These are phyloP conservation scores for Boletellus dicymbophilus DNA, from an alignment of 1,284 basidiomycete genomes.

Conservation along the genomic window DNA sequence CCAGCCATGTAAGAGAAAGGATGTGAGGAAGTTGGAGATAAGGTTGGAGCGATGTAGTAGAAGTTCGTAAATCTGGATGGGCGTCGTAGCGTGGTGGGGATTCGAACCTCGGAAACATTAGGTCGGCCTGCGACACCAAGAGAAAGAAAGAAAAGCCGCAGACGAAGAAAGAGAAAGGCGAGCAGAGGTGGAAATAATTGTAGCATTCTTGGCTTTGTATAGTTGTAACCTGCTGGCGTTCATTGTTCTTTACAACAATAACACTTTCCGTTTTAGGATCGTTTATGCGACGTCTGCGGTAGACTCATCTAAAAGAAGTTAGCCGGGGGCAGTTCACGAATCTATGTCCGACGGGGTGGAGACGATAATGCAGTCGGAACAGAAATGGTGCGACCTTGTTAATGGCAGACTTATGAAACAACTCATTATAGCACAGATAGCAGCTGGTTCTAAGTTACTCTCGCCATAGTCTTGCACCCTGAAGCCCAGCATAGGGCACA, in stretches of 20 bases:
- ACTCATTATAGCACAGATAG: conserved; percentile 37
- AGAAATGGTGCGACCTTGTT: conserved; percentile 22
- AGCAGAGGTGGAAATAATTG: conserved; percentile 1
- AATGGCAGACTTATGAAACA: neutral
- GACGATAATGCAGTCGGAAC: conserved; percentile 23
- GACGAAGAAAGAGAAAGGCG: conserved; percentile 22
- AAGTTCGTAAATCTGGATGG: conserved; percentile 37
- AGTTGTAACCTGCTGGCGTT: conserved; percentile 2
- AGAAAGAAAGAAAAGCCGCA: conserved; percentile 25
- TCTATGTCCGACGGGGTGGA: too few relatives aligned
- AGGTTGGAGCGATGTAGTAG: conserved; percentile 63
- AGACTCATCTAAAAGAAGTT: too few relatives aligned
- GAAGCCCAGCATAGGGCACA: conserved; percentile 44
- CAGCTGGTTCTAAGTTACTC: conserved; percentile 44
- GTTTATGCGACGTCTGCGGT: too few relatives aligned
- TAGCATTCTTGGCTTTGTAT: conserved; percentile 26
- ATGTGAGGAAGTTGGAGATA: conserved; percentile 84
- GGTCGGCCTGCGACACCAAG: conserved; percentile 52
- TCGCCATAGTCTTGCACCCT: conserved; percentile 53
- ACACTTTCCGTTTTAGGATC: conserved; percentile 24
- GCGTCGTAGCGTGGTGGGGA: conserved; percentile 57
- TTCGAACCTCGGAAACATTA: conserved; percentile 42
- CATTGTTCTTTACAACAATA: conserved; percentile 37
- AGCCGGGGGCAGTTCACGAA: too few relatives aligned
- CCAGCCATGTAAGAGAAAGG: conserved; percentile 83